A percentile compares a stretch with the other conserved stretches of the same genome.
These are phyloP conservation scores for Chaetomidium leptoderma DNA, from an alignment of 495 filamentous ascomycete species.

Conservation along the genomic window DNA sequence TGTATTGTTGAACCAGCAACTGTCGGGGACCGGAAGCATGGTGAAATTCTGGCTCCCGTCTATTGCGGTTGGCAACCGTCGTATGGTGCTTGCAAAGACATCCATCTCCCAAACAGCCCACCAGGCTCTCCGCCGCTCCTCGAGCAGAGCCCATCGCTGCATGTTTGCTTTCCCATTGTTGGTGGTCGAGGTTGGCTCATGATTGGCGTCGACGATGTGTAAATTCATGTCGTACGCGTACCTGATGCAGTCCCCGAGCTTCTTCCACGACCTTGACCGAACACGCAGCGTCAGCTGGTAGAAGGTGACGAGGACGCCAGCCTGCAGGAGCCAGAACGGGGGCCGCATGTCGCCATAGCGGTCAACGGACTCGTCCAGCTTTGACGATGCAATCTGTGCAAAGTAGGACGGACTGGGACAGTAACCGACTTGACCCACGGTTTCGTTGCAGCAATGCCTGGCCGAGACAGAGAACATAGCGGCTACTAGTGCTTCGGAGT, in stretches of 20 bases:
- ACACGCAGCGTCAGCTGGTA: not conserved
- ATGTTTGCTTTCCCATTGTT: not conserved
- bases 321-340: not conserved
- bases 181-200: not conserved
- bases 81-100: constrained; percentile 1
- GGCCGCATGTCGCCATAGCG: constrained; percentile 3
- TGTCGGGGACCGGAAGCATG: not conserved
- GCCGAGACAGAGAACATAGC: not conserved
- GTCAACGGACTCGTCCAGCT: constrained; percentile 1
- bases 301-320: not conserved
- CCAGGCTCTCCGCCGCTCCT: constrained; percentile 3
- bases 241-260: constrained; percentile 3
- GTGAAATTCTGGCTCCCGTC: constrained; percentile 2
- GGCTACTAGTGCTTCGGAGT: not conserved
- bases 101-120: constrained; percentile 6
- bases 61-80: not conserved
- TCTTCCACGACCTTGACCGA: constrained; percentile 1
- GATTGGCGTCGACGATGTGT: not conserved
- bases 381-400: not conserved
- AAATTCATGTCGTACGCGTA: not conserved
- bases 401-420: not conserved
- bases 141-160: not conserved
- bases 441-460: not conserved
- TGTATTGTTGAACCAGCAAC: not conserved
- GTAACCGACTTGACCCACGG: no score